phyloP scores from a whole-genome alignment of 352 stramenopile genomes.

The Peronosclerospora sorghi region DNA sequence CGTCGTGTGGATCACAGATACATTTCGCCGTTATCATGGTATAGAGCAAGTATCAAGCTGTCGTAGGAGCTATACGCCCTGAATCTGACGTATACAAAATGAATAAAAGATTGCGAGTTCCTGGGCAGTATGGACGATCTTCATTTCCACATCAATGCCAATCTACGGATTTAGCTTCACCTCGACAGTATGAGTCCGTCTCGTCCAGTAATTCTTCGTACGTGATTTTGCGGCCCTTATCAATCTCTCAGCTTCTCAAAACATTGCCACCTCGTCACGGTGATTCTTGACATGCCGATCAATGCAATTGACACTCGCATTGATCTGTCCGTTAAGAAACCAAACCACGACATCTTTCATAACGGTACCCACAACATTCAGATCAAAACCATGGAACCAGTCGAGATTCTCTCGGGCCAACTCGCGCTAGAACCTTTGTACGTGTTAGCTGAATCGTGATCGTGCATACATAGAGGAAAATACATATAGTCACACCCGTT shows the following conservation, averaged over 20 bases:
- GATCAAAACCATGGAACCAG: conserved; percentile 92
- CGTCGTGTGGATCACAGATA: conserved; percentile 88
- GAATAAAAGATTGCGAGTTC: conserved; percentile 92
- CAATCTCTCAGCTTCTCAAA: conserved; percentile 97
- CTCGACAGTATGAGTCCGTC: conserved; percentile 58
- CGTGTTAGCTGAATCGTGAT: too few relatives aligned
- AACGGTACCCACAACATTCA: conserved; percentile 78
- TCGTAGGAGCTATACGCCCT: conserved; percentile 94
- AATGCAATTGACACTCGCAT: conserved; percentile 91
- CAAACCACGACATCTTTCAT: conserved; percentile 85
- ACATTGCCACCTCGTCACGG: conserved; percentile 88
- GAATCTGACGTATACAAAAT: conserved; percentile 97
- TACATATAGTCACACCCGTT: too few relatives aligned
- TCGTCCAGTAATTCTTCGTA: conserved; percentile 39
- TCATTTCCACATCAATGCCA: conserved; percentile 90
- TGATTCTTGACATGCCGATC: conserved; percentile 86
- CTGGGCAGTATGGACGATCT: conserved; percentile 91
- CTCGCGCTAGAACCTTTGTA: conserved; percentile 88
- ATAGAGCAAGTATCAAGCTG: conserved; percentile 92
- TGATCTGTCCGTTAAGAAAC: conserved; percentile 93
- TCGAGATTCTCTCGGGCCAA: conserved; percentile 81
- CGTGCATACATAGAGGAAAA: too few relatives aligned
- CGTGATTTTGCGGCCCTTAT: conserved; percentile 50
- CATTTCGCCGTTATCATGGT: conserved; percentile 89
- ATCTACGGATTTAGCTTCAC: conserved; percentile 66